phyloP scores from a whole-genome alignment of 2,329 filamentous ascomycete species.

The Aspergillus aculeatinus region DNA sequence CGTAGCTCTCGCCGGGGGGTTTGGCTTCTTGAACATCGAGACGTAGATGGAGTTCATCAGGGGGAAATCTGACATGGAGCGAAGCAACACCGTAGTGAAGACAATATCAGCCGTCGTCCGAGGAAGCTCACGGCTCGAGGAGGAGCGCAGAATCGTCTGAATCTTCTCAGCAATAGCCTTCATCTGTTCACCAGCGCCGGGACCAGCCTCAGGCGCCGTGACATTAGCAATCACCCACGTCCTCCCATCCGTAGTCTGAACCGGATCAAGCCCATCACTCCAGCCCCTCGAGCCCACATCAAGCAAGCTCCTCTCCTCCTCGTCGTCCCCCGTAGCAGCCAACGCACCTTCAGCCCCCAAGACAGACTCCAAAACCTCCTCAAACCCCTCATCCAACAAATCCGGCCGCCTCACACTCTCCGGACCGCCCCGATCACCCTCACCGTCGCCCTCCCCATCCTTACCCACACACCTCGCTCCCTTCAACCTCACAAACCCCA shows the following conservation, averaged over 20 bases:
- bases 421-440: slow-evolving; percentile 20
- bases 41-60: slow-evolving; percentile 74
- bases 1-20: slow-evolving; percentile 82
- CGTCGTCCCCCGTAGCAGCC: background rate
- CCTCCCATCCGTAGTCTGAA: slow-evolving; percentile 24
- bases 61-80: slow-evolving; percentile 76
- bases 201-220: slow-evolving; percentile 40
- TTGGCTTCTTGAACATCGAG: slow-evolving; percentile 70
- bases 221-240: slow-evolving; percentile 41
- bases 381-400: slow-evolving; percentile 66
- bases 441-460: slow-evolving; percentile 26
- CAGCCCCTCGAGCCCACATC: slow-evolving; percentile 9
- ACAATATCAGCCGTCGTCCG: slow-evolving; percentile 42
- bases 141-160: slow-evolving; percentile 26
- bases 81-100: slow-evolving; percentile 65
- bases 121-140: background rate
- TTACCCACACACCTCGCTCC: slow-evolving; percentile 56
- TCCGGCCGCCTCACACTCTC: slow-evolving; percentile 53
- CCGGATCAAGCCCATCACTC: slow-evolving; percentile 12
- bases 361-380: slow-evolving; percentile 34
- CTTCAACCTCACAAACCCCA: slow-evolving; percentile 66
- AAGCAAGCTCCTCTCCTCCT: background rate
- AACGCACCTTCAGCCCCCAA: background rate
- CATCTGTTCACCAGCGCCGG: slow-evolving; percentile 44
- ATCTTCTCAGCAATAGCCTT: slow-evolving; percentile 21